Evolutionary conservation across 257 asterid genomes (phyloP), one percentile per base, ranked within the genome.

Genomic region (Capsicum pubescens): DNA sequence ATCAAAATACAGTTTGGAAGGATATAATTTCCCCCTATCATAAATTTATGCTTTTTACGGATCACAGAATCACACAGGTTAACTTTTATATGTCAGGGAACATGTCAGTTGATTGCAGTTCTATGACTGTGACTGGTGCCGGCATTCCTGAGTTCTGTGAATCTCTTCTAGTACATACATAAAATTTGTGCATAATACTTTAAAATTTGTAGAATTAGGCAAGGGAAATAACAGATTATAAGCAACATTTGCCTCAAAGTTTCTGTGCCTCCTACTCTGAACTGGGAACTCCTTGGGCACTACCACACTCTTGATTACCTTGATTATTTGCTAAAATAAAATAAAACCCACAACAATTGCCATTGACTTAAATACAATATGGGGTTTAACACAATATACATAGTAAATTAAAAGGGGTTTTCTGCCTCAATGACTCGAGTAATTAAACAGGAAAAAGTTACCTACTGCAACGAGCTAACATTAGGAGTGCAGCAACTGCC

Each of bases 381-480:
- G 26, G 64, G 63, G 15, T 76, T 76, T 54, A 76, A 26, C 19
- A 14, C 48, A 77, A 54, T n/a, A 15, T 54, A 3, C 39, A 14
- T 8, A 77, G 21, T 52, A 54, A 77, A 54, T 54, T 77, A 54
- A 32, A 13, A 14, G 64, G 82, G 48, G 8, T 77, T 77, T 32
- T 83, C 81, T 70, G 77, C 69, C 61, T 57, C 76, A 84, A 58
- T 56, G 71, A 84, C 64, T 61, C n/a, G 66, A 9, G 48, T 63
- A 63, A 36, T 68, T 21, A 36, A 84, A 83, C 61, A 84, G 61
- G 71, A 83, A 83, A 88, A 59, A 81, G 77, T 82, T 90, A 94
- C 98, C 99, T 94, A 84, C 97, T 92, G 90, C 97, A 93, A 50
- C 91, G 98, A 68, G 84, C 89, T 35, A 94, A 85, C 98, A 93